Base-by-base conservation (phyloP, 495 filamentous ascomycete genomes). In the Podospora appendiculata region DNA sequence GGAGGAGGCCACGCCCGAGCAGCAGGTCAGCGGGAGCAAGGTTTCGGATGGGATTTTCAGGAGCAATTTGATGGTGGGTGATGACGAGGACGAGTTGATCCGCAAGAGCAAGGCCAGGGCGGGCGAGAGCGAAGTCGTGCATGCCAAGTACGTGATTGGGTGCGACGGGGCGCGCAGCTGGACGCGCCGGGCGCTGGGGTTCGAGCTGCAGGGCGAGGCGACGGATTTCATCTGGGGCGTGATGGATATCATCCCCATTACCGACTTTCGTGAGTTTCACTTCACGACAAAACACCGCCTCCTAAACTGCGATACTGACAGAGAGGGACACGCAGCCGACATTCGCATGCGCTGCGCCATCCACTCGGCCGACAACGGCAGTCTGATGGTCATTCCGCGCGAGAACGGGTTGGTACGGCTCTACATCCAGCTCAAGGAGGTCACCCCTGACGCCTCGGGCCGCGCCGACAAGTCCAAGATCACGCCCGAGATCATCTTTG, bases 271-370 rank as follows among this genome's bases (percentile, higher is more conserved):
- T 58, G 14, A 19, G 56, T 51, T 34, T 25, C 5, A 5, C 25
- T 5, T 25, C 25, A 25, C 25, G 2, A 25, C 5, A 25, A 25
- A 25, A 2, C 25, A 25, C 25, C 25, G 2, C 5, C 2, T 2
- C 25, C 2, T 25, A 5, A 25, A 25, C 25, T 25, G 2, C 25
- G 5, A 25, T 25, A 25, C 25, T 25, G 5, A 25, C 25, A 25
- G 25, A 25, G 25, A 25, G 25, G 25, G 25, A 2, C n/a, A n/a
- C n/a, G n/a, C 45, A 48, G 56, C 84, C 10, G 86, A 89, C 60
- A 86, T 89, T 47, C 73, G 85, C 51, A 83, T 79, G 68, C 75
- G 81, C 50, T 82, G 82, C 52, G 79, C 82, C 12, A 84, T 90
- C 47, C 86, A 89, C 61, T 83, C 81, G 8, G 81, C 81, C 6